phyloP scores from a whole-genome alignment of 78 protist genomes.

The Dictyostelium citrinum region DNA sequence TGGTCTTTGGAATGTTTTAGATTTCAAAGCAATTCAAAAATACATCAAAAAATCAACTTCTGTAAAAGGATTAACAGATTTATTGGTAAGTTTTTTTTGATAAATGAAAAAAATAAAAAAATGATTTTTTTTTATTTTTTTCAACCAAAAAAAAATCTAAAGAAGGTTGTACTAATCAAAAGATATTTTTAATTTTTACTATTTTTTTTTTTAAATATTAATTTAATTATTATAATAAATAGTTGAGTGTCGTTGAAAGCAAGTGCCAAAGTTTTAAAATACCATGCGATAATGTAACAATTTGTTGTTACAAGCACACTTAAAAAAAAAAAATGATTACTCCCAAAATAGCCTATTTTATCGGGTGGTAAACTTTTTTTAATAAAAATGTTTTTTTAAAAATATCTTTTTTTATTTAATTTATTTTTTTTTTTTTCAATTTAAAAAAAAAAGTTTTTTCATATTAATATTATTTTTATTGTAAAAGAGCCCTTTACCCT shows the following conservation, averaged over 20 bases:
- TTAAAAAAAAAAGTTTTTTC: too few relatives aligned
- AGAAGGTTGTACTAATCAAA: background rate
- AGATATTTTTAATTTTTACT: background rate
- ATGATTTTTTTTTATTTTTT: background rate
- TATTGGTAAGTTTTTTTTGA: background rate
- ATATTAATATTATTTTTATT: too few relatives aligned
- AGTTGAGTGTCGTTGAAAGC: background rate
- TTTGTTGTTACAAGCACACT: slow-evolving; percentile 26
- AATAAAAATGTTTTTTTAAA: background rate
- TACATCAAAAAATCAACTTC: background rate
- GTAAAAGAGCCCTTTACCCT: too few relatives aligned
- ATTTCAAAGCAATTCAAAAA: background rate
- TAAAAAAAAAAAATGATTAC: background rate
- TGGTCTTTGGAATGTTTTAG: slow-evolving; percentile 46
- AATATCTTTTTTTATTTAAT: background rate
- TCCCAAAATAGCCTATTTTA: background rate
- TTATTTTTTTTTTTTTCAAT: too few relatives aligned
- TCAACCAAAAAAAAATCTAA: background rate
- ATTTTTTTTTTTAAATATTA: background rate
- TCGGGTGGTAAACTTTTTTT: background rate
- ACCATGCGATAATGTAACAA: slow-evolving; percentile 48
- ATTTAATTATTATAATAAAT: background rate
- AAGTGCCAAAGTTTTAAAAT: background rate
- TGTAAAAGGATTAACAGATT: background rate
- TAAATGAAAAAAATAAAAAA: too few relatives aligned